Evolutionary conservation across 495 filamentous ascomycete genomes (phyloP).

Genomic region (Lichenothelia convexa): DNA sequence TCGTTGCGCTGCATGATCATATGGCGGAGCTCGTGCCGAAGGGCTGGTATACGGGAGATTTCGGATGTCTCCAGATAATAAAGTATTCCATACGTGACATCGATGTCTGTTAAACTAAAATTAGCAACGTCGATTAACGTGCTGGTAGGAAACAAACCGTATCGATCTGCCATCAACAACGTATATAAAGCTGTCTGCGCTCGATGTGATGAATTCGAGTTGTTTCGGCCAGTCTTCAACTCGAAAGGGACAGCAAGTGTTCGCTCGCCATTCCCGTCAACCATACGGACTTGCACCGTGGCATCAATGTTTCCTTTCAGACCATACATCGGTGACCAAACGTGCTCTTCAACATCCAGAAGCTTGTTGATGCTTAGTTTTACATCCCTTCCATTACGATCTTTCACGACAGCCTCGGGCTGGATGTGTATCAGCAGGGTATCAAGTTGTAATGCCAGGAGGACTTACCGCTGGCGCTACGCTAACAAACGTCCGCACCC

Average conservation of each 20-base stretch:
- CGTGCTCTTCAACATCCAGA: slow-evolving; percentile 89
- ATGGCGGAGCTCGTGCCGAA: slow-evolving; percentile 71
- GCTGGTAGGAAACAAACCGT: slow-evolving; percentile 32
- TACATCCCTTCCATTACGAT: slow-evolving; percentile 51
- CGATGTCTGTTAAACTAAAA: slow-evolving; percentile 39
- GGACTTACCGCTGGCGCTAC: slow-evolving; percentile 45
- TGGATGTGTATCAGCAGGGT: slow-evolving; percentile 15
- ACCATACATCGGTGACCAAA: slow-evolving; percentile 95
- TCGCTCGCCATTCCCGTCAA: slow-evolving; percentile 40
- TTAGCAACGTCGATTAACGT: neutral
- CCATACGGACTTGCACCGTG: slow-evolving; percentile 78
- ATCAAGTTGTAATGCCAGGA: neutral
- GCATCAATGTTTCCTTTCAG: slow-evolving; percentile 96
- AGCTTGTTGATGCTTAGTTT: slow-evolving; percentile 79
- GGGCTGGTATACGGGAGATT: slow-evolving; percentile 62
- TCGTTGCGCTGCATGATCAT: slow-evolving; percentile 96
- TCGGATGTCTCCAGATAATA: slow-evolving; percentile 88
- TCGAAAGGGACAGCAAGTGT: slow-evolving; percentile 81
- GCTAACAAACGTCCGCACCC: slow-evolving; percentile 68
- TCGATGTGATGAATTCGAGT: slow-evolving; percentile 54
- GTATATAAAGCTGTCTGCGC: slow-evolving; percentile 94
- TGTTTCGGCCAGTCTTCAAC: slow-evolving; percentile 78
- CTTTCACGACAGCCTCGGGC: slow-evolving; percentile 56
- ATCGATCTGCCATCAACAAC: slow-evolving; percentile 78
- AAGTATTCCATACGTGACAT: slow-evolving; percentile 70